These are phyloP conservation scores for Chrysoporthe cubensis DNA, from an alignment of 2,329 filamentous ascomycete species.

Conservation along the genomic window DNA sequence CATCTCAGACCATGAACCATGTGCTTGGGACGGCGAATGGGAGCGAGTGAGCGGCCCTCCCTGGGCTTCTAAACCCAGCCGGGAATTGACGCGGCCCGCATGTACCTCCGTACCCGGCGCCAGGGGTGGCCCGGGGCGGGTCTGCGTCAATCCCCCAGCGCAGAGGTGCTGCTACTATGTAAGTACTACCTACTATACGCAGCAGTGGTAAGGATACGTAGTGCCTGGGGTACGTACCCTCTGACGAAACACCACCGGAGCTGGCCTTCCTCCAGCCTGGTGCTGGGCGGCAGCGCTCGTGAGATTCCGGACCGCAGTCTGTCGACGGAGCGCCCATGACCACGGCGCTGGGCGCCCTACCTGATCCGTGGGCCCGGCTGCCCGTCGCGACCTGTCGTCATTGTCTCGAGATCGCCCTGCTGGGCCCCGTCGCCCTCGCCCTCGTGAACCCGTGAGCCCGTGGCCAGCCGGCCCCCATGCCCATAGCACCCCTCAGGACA, in stretches of 20 bases:
- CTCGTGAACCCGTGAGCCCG: constrained; percentile 2
- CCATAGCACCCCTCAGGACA: constrained; percentile 16
- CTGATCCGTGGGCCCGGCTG: constrained; percentile 2
- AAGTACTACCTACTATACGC: too few species aligned
- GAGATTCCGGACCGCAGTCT: background rate
- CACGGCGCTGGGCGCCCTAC: background rate
- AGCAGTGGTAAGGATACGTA: too few species aligned
- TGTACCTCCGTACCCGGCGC: background rate
- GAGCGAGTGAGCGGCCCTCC: background rate
- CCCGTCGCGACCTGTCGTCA: constrained; percentile 18
- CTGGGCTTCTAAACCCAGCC: background rate
- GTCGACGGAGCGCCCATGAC: background rate
- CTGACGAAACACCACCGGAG: background rate
- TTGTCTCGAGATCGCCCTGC: constrained; percentile 5
- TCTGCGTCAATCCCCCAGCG: background rate
- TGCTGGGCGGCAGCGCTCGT: background rate
- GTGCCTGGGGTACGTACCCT: background rate
- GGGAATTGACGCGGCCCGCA: background rate
- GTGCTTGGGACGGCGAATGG: background rate
- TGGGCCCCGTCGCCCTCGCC: too few species aligned
- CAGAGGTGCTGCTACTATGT: too few species aligned
- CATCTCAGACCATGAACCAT: constrained; percentile 7
- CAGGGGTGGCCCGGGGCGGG: background rate
- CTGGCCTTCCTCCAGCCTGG: background rate
- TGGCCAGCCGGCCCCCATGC: constrained; percentile 8